Evolutionary conservation across 208 protist species (phyloP).

Genomic region (Trypanosomatidae sp.): DNA sequence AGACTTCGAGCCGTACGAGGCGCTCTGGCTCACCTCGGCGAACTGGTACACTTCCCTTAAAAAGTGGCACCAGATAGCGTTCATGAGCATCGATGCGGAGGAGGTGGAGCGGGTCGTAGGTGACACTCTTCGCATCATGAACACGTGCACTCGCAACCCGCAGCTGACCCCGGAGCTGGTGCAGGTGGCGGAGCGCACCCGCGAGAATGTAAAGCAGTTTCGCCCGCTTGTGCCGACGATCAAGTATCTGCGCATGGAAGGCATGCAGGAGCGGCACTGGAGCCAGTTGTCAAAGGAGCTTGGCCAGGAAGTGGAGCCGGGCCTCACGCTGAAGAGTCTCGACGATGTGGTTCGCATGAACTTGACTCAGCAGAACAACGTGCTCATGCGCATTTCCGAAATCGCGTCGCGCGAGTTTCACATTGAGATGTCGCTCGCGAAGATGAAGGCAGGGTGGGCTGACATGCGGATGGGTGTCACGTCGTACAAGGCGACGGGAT

Average conservation of each 20-base stretch:
- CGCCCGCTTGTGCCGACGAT: constrained; percentile 95
- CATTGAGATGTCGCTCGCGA: constrained; percentile 93
- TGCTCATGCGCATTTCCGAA: constrained; percentile 91
- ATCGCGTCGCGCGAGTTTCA: constrained; percentile 95
- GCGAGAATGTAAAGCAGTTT: constrained; percentile 94
- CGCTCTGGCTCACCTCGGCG: constrained; percentile 94
- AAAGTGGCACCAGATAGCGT: constrained; percentile 84
- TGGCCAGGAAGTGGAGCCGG: constrained; percentile 88
- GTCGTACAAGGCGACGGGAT: constrained; percentile 92
- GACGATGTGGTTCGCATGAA: constrained; percentile 77
- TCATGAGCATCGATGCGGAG: constrained; percentile 88
- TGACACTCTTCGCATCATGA: constrained; percentile 81
- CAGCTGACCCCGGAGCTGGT: constrained; percentile 83
- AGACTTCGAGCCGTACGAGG: constrained; percentile 97
- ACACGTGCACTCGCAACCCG: constrained; percentile 76
- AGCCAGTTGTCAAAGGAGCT: constrained; percentile 92
- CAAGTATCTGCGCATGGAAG: constrained; percentile 93
- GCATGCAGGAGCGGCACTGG: constrained; percentile 97
- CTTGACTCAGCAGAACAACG: constrained; percentile 82
- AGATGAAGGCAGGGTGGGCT: constrained; percentile 95
- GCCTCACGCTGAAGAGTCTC: constrained; percentile 88
- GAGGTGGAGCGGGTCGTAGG: constrained; percentile 89
- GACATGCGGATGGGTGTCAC: constrained; percentile 83
- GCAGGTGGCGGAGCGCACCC: constrained; percentile 88
- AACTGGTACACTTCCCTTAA: constrained; percentile 83